Evolutionary conservation across 2,329 filamentous ascomycete genomes (phyloP), one percentile per base, ranked within the genome.

Genomic region (Waltergamsia citrina): DNA sequence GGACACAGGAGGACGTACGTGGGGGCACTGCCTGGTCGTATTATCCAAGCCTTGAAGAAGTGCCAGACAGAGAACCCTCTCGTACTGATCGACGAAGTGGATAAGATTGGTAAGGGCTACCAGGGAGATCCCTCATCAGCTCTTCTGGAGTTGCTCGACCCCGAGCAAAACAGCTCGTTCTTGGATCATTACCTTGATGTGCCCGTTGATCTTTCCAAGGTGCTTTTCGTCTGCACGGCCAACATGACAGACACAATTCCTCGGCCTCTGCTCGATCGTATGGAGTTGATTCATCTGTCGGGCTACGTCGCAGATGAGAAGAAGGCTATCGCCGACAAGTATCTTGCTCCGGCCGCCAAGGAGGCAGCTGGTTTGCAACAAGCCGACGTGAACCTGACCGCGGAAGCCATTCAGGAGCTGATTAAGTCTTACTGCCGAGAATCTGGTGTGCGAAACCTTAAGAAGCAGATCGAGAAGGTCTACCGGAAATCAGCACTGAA

Each of bases 241-340:
- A 98, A 98, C 58, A 93, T 96, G 81, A 94, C 88, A 0, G 92
- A 98, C 50, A 98, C 92, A 0, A 98, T 98, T 41, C 92, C 92
- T 12, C 77, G 88, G 27, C 93, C 92, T 4, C 70, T 98, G 1
- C 71, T 96, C 12, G 92, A 98, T 54, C 81, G 92, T 46, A 98
- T 98, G 92, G 92, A 98, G 57, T 78, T 96, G 49, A 98, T 98
- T 45, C 79, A 93, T 41, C 71, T 98, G 3, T 96, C 90, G 23
- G 92, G 92, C 9, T 98, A 98, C 52, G 90, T 98, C 33, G 80
- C 90, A 1, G 90, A 98, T 44, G 92, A 98, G 69, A 98, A 98
- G 71, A 95, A 94, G 78, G 90, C 92, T 4, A 98, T 98, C 49
- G 92, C 92, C 4, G 82, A 98, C 53, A 76, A 78, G 43, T 98